phyloP scores from a whole-genome alignment of 1,284 basidiomycete genomes.

The Apiotrichum brassicae region DNA sequence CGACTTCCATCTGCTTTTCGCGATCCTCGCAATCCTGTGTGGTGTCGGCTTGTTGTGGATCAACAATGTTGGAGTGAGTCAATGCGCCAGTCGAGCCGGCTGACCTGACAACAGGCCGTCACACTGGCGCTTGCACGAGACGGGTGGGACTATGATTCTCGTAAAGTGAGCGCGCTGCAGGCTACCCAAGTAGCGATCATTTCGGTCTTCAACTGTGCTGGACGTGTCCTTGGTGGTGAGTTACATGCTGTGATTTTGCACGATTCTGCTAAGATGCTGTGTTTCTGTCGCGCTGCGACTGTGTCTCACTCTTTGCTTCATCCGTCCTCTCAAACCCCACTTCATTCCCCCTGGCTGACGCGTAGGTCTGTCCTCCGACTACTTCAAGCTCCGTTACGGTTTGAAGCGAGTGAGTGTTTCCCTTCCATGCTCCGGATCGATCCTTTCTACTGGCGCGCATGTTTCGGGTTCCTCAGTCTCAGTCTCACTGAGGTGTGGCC shows the following conservation, averaged over 20 bases:
- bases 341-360: neutral
- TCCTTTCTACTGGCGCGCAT: too few species aligned
- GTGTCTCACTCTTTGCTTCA: too few species aligned
- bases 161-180: constrained; percentile 67
- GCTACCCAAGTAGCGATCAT: constrained; percentile 77
- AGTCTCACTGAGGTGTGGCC: too few species aligned
- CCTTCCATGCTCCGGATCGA: too few species aligned
- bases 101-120: constrained; percentile 53
- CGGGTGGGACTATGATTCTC: constrained; percentile 58
- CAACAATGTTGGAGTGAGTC: constrained; percentile 70
- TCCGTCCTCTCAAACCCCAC: too few species aligned
- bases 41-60: constrained; percentile 91
- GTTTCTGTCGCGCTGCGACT: too few species aligned
- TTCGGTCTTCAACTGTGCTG: constrained; percentile 75
- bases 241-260: neutral
- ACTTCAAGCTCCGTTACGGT: constrained; percentile 55
- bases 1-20: constrained; percentile 72
- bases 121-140: constrained; percentile 74
- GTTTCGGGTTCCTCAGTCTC: too few species aligned
- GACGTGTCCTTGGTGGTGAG: constrained; percentile 69
- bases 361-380: constrained; percentile 66
- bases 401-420: constrained; percentile 55
- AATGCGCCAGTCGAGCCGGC: neutral
- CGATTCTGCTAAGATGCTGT: too few species aligned
- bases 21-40: constrained; percentile 64